These are phyloP conservation scores for Paecilomyces niveus DNA, from an alignment of 2,329 filamentous ascomycete genomes.

Conservation along the genomic window DNA sequence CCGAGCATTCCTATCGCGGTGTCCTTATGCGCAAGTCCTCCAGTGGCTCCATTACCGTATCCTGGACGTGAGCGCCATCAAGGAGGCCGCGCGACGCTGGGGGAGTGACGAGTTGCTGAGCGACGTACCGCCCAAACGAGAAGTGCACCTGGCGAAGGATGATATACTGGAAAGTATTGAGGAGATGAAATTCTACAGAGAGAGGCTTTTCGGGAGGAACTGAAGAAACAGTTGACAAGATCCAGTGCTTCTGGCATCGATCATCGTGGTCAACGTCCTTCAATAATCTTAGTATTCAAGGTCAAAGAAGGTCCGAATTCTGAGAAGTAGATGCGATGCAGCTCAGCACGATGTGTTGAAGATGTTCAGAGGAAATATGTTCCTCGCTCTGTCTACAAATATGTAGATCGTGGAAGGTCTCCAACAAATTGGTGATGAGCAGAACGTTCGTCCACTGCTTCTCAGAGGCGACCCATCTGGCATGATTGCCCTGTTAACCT, in stretches of 20 bases:
- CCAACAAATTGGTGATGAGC: not conserved
- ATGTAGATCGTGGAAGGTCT: not conserved
- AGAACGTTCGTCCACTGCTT: not conserved
- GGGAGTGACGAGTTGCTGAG: slow-evolving; percentile 53
- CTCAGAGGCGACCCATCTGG: not conserved
- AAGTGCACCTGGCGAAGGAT: slow-evolving; percentile 71
- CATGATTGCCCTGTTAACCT: not conserved
- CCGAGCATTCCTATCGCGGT: slow-evolving; percentile 66
- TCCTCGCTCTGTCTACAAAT: not conserved
- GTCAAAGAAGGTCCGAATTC: not conserved
- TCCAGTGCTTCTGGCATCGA: not conserved
- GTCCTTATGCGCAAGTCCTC: slow-evolving; percentile 66
- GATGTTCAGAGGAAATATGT: too few species aligned
- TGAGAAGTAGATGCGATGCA: not conserved
- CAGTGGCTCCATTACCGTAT: slow-evolving; percentile 83
- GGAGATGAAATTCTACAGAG: slow-evolving; percentile 78
- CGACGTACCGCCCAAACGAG: slow-evolving; percentile 63
- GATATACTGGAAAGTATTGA: slow-evolving; percentile 95
- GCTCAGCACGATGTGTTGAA: too few species aligned
- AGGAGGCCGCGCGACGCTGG: slow-evolving; percentile 85
- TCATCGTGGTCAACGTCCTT: not conserved
- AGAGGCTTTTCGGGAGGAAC: slow-evolving; percentile 53
- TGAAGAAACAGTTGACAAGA: not conserved
- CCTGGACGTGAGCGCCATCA: slow-evolving; percentile 84
- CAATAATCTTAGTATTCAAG: not conserved